Conservation (phyloP, 1,284 basidiomycete genomes). For the Pseudozyma hubeiensis region DNA sequence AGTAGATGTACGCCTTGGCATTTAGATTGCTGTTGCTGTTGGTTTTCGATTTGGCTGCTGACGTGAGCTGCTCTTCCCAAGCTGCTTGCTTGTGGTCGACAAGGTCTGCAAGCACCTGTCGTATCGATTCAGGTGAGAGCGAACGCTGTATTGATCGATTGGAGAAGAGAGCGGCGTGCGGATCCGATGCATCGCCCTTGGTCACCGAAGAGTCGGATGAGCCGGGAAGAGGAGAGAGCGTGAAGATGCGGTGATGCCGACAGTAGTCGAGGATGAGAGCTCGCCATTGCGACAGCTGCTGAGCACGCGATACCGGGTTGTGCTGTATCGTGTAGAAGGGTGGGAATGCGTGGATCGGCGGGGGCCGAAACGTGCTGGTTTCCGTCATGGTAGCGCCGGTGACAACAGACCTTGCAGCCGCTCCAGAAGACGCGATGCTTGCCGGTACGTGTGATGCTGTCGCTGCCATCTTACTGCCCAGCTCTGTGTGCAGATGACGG, state of each 20-base stretch:
- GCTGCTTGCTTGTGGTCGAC: slow-evolving; percentile 51
- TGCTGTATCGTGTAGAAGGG: slow-evolving; percentile 74
- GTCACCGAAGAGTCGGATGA: background rate
- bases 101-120: slow-evolving; percentile 44
- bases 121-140: slow-evolving; percentile 41
- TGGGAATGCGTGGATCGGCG: slow-evolving; percentile 72
- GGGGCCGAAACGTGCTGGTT: slow-evolving; percentile 67
- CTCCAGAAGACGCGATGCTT: slow-evolving; percentile 8
- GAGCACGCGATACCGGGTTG: slow-evolving; percentile 70
- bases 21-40: background rate
- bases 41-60: slow-evolving; percentile 53
- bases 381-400: background rate
- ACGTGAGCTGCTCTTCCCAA: slow-evolving; percentile 31
- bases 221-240: slow-evolving; percentile 64
- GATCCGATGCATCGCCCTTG: slow-evolving; percentile 8
- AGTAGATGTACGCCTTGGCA: slow-evolving; percentile 70
- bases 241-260: slow-evolving; percentile 69
- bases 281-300: slow-evolving; percentile 72
- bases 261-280: slow-evolving; percentile 70
- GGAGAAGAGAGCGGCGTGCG: slow-evolving; percentile 31
- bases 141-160: slow-evolving; percentile 41
- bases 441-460: background rate
- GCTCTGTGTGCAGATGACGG: background rate
- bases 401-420: background rate
- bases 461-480: background rate